phyloP scores from a whole-genome alignment of 2,329 filamentous ascomycete genomes.

The Claviceps humidiphila region DNA sequence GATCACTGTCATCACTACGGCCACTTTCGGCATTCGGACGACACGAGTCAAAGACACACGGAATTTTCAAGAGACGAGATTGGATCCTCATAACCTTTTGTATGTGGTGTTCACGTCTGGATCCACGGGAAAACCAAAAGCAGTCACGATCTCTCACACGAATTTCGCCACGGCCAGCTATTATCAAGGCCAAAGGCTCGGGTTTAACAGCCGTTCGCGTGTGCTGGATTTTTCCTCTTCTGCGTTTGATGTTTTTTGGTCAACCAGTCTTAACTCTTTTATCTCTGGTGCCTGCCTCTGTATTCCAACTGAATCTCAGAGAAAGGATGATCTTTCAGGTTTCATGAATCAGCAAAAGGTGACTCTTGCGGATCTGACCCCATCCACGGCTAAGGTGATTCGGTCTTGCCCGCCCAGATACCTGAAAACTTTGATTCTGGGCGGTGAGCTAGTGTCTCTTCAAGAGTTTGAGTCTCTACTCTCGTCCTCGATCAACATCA shows the following conservation, averaged over 20 bases:
- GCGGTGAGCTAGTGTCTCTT: slow-evolving; percentile 7
- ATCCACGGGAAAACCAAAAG: background rate
- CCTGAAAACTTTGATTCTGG: slow-evolving; percentile 2
- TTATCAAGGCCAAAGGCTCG: slow-evolving; percentile 19
- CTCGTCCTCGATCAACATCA: slow-evolving; percentile 3
- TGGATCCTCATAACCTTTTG: background rate
- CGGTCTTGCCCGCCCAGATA: background rate
- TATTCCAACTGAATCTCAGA: slow-evolving; percentile 4
- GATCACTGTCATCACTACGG: background rate
- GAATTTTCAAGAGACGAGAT: background rate
- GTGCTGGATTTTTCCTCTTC: slow-evolving; percentile 17
- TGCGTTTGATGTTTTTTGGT: slow-evolving; percentile 5
- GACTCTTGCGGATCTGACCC: background rate
- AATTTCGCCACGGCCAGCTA: background rate
- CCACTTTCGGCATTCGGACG: too few species aligned
- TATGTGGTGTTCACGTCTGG: background rate
- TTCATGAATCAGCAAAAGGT: background rate
- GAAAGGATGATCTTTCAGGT: background rate
- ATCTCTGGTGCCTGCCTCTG: slow-evolving; percentile 5
- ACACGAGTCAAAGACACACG: too few species aligned
- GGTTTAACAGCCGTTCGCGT: slow-evolving; percentile 11
- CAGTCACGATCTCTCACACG: background rate
- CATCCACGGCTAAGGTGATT: background rate
- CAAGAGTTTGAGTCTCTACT: slow-evolving; percentile 1
- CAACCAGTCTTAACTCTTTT: slow-evolving; percentile 2